Base-by-base conservation (phyloP, 495 filamentous ascomycete genomes). In the Tuber microsphaerosporum region DNA sequence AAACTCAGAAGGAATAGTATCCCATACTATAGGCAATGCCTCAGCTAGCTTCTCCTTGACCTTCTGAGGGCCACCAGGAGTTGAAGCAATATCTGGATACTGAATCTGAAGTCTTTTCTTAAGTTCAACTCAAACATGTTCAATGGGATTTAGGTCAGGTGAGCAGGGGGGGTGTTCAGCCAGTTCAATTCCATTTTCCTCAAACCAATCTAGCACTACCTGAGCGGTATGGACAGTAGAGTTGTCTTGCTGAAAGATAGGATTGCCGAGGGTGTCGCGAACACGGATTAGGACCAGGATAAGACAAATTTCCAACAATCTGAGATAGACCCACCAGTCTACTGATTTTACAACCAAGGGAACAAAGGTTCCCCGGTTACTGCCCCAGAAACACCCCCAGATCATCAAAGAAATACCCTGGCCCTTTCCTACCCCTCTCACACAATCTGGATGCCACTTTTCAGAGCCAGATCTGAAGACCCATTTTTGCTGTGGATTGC, bases 141-240 rank as follows among this genome's bases (percentile, higher is more conserved):
- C 75, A 73, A 81, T 81, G 22, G 77, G 74, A 51, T 79, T 81
- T 0, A 77, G 51, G 71, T 81, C 77, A 17, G 71, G 77, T 19
- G 75, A 81, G 71, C n/a, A n/a, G n/a, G n/a, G n/a, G n/a, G n/a
- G n/a, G n/a, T n/a, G n/a, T n/a, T n/a, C n/a, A n/a, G n/a, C n/a
- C n/a, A n/a, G n/a, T n/a, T n/a, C n/a, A n/a, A n/a, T n/a, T n/a
- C n/a, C n/a, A n/a, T n/a, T n/a, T n/a, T n/a, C n/a, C n/a, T n/a
- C n/a, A n/a, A n/a, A n/a, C n/a, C n/a, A n/a, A n/a, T n/a, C n/a
- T n/a, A n/a, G n/a, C n/a, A n/a, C n/a, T n/a, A n/a, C n/a, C n/a
- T n/a, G n/a, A n/a, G n/a, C n/a, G n/a, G n/a, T n/a, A n/a, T n/a
- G n/a, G n/a, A n/a, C n/a, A n/a, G n/a, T n/a, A n/a, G n/a, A n/a